Conservation (phyloP, 768 basidiomycete species). For the Leucosporidium yakuticum region DNA sequence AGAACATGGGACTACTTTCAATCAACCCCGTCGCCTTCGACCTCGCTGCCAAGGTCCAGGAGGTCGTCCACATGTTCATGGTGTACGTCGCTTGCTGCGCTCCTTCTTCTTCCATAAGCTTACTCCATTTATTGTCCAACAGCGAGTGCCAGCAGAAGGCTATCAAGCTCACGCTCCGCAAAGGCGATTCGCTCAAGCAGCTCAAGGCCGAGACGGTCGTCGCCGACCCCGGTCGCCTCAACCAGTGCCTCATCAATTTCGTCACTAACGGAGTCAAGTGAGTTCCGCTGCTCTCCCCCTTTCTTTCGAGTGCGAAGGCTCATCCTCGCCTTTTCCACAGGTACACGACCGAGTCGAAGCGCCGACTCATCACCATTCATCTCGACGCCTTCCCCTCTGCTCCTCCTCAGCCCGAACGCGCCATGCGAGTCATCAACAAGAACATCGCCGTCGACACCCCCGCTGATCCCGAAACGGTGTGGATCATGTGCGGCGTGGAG, state of each 20-base stretch:
- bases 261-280: constrained; percentile 12
- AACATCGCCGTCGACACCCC: not conserved
- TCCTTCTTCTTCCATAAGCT: too few relatives aligned
- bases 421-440: constrained; percentile 9
- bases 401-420: constrained; percentile 3
- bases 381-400: constrained; percentile 5
- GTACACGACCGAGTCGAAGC: constrained; percentile 13
- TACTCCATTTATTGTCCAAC: not conserved
- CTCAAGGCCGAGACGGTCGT: constrained; percentile 14
- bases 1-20: constrained; percentile 24
- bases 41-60: constrained; percentile 12
- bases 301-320: not conserved
- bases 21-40: constrained; percentile 16
- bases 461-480: not conserved
- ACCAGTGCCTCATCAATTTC: constrained; percentile 29
- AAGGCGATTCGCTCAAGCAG: constrained; percentile 1
- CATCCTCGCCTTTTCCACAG: not conserved
- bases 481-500: constrained; percentile 12
- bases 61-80: constrained; percentile 22
- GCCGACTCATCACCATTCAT: constrained; percentile 9
- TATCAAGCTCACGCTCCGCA: constrained; percentile 18
- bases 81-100: not conserved
- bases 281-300: not conserved
- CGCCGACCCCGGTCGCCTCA: constrained; percentile 20
- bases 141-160: constrained; percentile 24